These are phyloP conservation scores for Hygrocybe punicea DNA, from an alignment of 768 basidiomycete genomes.

Conservation along the genomic window DNA sequence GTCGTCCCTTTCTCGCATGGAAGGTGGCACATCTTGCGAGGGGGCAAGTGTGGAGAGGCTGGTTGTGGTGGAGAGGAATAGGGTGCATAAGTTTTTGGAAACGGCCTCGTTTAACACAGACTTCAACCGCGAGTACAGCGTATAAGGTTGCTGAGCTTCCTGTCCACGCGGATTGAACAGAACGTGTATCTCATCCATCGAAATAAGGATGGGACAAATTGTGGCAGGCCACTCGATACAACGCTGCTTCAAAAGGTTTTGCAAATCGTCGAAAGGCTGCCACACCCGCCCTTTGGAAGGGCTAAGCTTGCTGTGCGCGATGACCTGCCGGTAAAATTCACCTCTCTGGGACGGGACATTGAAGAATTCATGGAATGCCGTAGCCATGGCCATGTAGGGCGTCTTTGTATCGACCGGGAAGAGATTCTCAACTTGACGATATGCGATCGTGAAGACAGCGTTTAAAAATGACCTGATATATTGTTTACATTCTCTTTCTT, in stretches of 20 bases:
- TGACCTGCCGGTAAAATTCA: background rate
- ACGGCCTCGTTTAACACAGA: constrained; percentile 4
- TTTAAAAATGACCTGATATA: constrained; percentile 4
- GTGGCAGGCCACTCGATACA: constrained; percentile 1
- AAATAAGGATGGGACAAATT: constrained; percentile 4
- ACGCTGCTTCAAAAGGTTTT: constrained; percentile 2
- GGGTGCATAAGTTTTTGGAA: background rate
- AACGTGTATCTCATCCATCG: constrained; percentile 7
- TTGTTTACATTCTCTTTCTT: constrained; percentile 1
- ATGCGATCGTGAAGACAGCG: background rate
- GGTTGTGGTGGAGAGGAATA: constrained; percentile 6
- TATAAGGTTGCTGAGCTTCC: background rate
- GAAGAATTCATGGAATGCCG: constrained; percentile 2
- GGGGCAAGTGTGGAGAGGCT: constrained; percentile 4
- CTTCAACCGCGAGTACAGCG: constrained; percentile 7
- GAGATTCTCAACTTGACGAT: background rate
- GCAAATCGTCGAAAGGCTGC: background rate
- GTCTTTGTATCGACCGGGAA: background rate
- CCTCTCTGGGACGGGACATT: background rate
- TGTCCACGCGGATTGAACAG: background rate
- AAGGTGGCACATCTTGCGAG: constrained; percentile 1
- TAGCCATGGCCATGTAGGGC: background rate
- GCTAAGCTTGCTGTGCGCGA: background rate
- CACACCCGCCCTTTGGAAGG: background rate
- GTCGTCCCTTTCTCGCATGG: constrained; percentile 1